Percentiles rank a stretch among this genome's conserved stretches.
Evolutionary conservation across 1,139 yeast genomes (phyloP).

Genomic region (Candida pseudocylindracea): DNA sequence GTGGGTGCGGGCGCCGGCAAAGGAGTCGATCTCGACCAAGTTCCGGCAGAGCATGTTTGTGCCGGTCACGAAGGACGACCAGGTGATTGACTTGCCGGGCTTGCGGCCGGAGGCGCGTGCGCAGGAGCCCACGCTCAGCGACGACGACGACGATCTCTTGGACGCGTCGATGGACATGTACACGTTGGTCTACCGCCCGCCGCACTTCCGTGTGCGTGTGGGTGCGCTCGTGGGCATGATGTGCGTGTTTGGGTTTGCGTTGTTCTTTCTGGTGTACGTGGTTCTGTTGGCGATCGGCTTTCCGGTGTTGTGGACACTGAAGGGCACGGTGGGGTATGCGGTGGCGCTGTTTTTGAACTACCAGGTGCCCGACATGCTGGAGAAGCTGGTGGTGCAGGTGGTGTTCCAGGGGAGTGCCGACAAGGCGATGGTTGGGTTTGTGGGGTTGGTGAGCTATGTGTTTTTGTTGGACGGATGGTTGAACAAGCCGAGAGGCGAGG

Average conservation of each 20-base stretch:
- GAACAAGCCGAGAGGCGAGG: too few species aligned
- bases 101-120: too few species aligned
- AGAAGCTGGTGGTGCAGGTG: too few species aligned
- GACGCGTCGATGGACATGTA: constrained; percentile 33
- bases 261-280: constrained; percentile 15
- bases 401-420: too few species aligned
- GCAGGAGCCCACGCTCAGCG: constrained; percentile 5
- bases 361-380: too few species aligned
- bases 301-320: constrained; percentile 7
- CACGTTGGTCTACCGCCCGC: constrained; percentile 73
- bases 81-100: constrained; percentile 13
- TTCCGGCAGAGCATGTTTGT: constrained; percentile 48
- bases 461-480: too few species aligned
- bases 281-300: constrained; percentile 17
- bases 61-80: constrained; percentile 65
- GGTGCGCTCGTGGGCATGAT: constrained; percentile 29
- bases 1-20: constrained; percentile 70
- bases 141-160: constrained; percentile 9
- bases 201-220: constrained; percentile 41
- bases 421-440: too few species aligned
- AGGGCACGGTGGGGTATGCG: too few species aligned
- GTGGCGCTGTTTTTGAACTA: too few species aligned
- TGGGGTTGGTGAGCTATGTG: too few species aligned
- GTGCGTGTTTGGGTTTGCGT: constrained; percentile 47
- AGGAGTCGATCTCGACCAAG: constrained; percentile 49